Percentiles rank a stretch among this genome's conserved stretches.
Conservation (phyloP, 2,329 filamentous ascomycete species). For the Trichoderma arundinaceum region DNA sequence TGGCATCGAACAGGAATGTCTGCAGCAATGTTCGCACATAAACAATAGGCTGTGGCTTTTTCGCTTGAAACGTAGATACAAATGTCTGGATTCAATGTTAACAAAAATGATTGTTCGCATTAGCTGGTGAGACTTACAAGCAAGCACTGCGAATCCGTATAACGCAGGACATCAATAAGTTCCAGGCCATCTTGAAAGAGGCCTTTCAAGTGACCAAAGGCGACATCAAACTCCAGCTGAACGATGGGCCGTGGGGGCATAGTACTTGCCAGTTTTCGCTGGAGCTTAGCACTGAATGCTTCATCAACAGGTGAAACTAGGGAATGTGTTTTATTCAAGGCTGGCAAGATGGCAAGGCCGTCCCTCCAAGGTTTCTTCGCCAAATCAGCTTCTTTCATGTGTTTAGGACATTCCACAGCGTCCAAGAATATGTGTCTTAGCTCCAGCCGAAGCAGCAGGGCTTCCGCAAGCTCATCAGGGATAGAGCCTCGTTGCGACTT, state of each 20-base stretch:
- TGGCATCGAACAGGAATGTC: conserved; percentile 74
- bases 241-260: conserved; percentile 93
- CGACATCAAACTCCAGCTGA: conserved; percentile 73
- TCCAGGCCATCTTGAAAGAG: conserved; percentile 76
- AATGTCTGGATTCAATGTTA: conserved; percentile 61
- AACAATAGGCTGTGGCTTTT: conserved; percentile 80
- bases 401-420: conserved; percentile 56
- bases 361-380: conserved; percentile 59
- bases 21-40: conserved; percentile 84
- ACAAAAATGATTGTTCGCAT: neutral
- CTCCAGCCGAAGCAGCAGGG: conserved; percentile 68
- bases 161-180: conserved; percentile 69
- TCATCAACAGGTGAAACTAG: conserved; percentile 71
- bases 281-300: conserved; percentile 89
- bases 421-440: conserved; percentile 69
- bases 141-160: conserved; percentile 70
- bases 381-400: conserved; percentile 53
- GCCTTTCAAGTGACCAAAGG: conserved; percentile 70
- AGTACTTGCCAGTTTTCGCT: conserved; percentile 89
- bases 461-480: conserved; percentile 52
- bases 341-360: conserved; percentile 56
- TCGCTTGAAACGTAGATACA: conserved; percentile 74
- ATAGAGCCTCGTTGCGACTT: conserved; percentile 49
- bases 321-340: conserved; percentile 63
- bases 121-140: conserved; percentile 57